These are phyloP conservation scores for Wickerhamomyces bisporus DNA, from an alignment of 805 yeast genomes.

Conservation along the genomic window DNA sequence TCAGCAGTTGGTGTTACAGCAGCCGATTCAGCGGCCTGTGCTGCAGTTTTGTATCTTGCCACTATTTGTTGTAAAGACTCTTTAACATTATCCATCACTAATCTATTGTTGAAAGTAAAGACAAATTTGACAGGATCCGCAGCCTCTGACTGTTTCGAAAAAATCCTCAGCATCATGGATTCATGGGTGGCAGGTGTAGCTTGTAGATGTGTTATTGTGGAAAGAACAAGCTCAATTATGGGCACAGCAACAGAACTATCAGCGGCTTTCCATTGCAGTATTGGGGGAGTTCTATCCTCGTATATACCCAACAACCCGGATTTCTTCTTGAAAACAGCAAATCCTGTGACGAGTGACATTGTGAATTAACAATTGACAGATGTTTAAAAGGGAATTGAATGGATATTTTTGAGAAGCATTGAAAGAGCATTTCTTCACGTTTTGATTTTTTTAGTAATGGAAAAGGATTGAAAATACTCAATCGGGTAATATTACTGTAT, in stretches of 20 bases:
- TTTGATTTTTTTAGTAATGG: too few species aligned
- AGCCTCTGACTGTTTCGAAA: conserved; percentile 36
- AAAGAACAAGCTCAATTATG: conserved; percentile 36
- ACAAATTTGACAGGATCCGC: conserved; percentile 28
- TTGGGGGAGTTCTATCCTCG: conserved; percentile 54
- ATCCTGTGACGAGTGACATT: conserved; percentile 42
- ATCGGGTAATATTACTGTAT: too few species aligned
- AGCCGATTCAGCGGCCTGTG: conserved; percentile 20
- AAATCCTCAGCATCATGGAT: conserved; percentile 59
- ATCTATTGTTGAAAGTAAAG: conserved; percentile 65
- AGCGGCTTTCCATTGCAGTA: conserved; percentile 54
- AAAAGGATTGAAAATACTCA: too few species aligned
- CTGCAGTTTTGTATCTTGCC: conserved; percentile 48
- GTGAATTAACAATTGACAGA: too few species aligned
- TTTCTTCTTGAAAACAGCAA: conserved; percentile 49
- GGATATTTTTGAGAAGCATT: too few species aligned
- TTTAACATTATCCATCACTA: conserved; percentile 72
- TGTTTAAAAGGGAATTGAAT: too few species aligned
- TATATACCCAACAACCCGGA: conserved; percentile 51
- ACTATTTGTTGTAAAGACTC: conserved; percentile 62
- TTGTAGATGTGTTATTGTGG: conserved; percentile 46
- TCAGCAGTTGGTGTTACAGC: conserved; percentile 16
- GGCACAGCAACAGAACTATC: conserved; percentile 38
- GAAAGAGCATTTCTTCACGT: too few species aligned
- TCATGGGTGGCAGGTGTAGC: conserved; percentile 66